Base-by-base conservation (phyloP, 176 grass and related monocot species). In the Avena insularis region DNA sequence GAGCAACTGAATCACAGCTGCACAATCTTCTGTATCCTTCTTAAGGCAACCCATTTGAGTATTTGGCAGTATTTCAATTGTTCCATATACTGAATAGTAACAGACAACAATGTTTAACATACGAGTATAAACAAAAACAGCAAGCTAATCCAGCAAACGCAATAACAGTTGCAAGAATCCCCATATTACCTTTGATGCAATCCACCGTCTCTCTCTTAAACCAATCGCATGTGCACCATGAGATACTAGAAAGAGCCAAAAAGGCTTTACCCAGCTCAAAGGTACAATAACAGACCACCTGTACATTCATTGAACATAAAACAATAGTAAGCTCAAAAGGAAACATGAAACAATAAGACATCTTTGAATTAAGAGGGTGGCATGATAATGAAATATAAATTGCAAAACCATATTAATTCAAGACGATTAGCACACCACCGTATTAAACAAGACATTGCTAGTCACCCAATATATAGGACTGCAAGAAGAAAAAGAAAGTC, bases 261-360 rank as follows among this genome's bases (percentile, higher is more conserved):
- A 98, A 72, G 84, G 86, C 75, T 95, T 95, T 49, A 92, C 82
- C 93, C 92, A 98, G 83, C 90, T 90, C 87, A 95, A 77, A 64
- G 96, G 96, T 75, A 98, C 79, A 86, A 96, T 94, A 68, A 98
- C 84, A 10, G 90, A 98, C 93, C 93, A 96, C 87, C 93, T 98
- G 84, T 46, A 71, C 74, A 68, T 68, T 46, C 75, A 91, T 77
- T 81, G 27, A 87, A 68, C 9, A 60, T 36, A 59, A 25, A 84
- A 66, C 49, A 79, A 72, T 55, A 51, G 71, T 27, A 55, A 77
- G 74, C 74, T 77, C 25, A 77, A 77, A 71, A 55, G 21, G 14
- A 53, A 87, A 73, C 12, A 74, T 36, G 48, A 85, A 63, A 62
- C 31, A 46, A 31, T 57, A 79, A 49, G 47, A 89, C 8, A 76